Evolutionary conservation across 768 basidiomycete species (phyloP).

Genomic region (Hericium rajendrae): DNA sequence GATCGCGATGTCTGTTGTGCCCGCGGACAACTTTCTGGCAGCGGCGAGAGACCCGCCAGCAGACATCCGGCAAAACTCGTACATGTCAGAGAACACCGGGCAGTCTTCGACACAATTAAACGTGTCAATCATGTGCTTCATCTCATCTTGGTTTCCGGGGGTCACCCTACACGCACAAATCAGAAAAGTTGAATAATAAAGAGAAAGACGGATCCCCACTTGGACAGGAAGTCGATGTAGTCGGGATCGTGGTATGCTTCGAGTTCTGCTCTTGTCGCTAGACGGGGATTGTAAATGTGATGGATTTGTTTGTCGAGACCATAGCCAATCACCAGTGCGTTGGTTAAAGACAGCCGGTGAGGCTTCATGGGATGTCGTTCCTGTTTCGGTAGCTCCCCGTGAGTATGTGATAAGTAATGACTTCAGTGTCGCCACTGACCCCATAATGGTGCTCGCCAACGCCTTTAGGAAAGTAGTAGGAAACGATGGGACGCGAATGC

Average conservation of each 20-base stretch:
- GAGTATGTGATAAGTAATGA: neutral
- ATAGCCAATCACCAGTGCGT: slow-evolving; percentile 91
- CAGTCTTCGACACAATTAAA: slow-evolving; percentile 98
- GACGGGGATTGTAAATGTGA: slow-evolving; percentile 78
- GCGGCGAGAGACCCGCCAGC: slow-evolving; percentile 88
- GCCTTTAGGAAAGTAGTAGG: slow-evolving; percentile 92
- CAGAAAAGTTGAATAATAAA: neutral
- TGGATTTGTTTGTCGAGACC: slow-evolving; percentile 94
- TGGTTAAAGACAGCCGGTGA: slow-evolving; percentile 90
- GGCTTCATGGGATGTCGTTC: slow-evolving; percentile 99
- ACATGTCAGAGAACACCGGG: slow-evolving; percentile 92
- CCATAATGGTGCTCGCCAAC: slow-evolving; percentile 97
- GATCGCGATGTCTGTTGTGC: slow-evolving; percentile 90
- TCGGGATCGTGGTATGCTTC: slow-evolving; percentile 89
- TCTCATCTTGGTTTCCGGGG: slow-evolving; percentile 58
- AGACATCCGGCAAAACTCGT: slow-evolving; percentile 90
- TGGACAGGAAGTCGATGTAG: slow-evolving; percentile 92
- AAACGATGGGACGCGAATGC: slow-evolving; percentile 84
- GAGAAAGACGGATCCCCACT: slow-evolving; percentile 35
- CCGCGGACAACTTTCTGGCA: slow-evolving; percentile 77
- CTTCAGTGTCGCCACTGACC: slow-evolving; percentile 34
- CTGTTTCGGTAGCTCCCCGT: slow-evolving; percentile 30
- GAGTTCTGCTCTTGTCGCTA: slow-evolving; percentile 84
- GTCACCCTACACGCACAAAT: slow-evolving; percentile 51
- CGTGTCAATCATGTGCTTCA: slow-evolving; percentile 68